Percentiles rank a stretch among this genome's conserved stretches.
Conservation (phyloP, 1,284 basidiomycete species). For the Ustilago nuda region DNA sequence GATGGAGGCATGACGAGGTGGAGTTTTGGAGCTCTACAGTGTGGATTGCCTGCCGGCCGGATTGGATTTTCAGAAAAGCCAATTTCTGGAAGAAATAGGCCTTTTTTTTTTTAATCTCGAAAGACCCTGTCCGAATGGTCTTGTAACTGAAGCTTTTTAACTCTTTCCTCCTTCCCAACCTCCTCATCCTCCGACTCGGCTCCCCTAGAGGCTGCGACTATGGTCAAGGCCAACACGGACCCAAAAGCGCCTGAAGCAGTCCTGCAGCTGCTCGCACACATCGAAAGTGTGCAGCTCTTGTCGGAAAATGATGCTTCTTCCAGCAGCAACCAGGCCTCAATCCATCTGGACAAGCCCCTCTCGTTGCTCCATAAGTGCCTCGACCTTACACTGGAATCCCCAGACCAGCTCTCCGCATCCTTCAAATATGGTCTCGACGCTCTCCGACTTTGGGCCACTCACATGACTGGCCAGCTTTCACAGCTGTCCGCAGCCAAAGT, state of each 20-base stretch:
- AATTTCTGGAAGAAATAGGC: background rate
- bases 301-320: conserved; percentile 15
- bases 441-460: conserved; percentile 40
- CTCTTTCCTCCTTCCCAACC: conserved; percentile 5
- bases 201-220: conserved; percentile 1
- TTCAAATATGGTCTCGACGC: conserved; percentile 53
- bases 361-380: conserved; percentile 37
- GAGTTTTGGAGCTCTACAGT: background rate
- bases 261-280: conserved; percentile 35
- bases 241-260: conserved; percentile 39
- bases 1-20: background rate
- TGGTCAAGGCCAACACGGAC: conserved; percentile 53
- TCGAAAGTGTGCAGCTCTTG: conserved; percentile 25
- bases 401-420: conserved; percentile 37
- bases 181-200: background rate
- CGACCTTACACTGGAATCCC: conserved; percentile 28
- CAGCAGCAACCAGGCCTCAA: conserved; percentile 14
- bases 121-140: conserved; percentile 3
- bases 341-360: conserved; percentile 25
- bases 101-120: background rate
- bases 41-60: background rate
- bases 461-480: conserved; percentile 19
- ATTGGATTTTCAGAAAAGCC: conserved; percentile 5
- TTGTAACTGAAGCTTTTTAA: background rate
- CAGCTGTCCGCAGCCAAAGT: conserved; percentile 5